Conservation (phyloP, 2,329 filamentous ascomycete species). For the Stachybotrys elegans region DNA sequence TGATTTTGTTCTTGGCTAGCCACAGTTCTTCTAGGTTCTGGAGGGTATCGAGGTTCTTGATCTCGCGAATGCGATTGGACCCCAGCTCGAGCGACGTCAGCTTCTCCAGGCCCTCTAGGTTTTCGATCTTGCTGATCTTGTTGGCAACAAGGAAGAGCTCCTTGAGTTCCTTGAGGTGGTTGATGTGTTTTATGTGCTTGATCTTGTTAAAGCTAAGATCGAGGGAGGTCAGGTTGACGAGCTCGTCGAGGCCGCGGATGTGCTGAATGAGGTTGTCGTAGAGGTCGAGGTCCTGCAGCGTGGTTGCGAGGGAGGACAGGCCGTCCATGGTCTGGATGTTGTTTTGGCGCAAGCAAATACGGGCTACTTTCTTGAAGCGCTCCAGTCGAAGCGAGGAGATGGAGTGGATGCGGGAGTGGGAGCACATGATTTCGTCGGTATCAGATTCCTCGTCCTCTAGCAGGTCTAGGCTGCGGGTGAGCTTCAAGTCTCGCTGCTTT, state of each 20-base stretch:
- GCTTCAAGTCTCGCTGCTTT: no score
- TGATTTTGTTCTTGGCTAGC: slow-evolving; percentile 96
- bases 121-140: slow-evolving; percentile 84
- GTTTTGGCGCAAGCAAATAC: slow-evolving; percentile 90
- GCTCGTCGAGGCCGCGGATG: slow-evolving; percentile 74
- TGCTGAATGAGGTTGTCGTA: slow-evolving; percentile 95
- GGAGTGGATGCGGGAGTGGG: slow-evolving; percentile 79
- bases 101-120: slow-evolving; percentile 67
- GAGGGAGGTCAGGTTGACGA: slow-evolving; percentile 70
- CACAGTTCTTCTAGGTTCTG: slow-evolving; percentile 81
- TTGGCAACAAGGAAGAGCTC: slow-evolving; percentile 94
- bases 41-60: slow-evolving; percentile 77
- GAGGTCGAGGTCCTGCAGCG: slow-evolving; percentile 79
- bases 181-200: slow-evolving; percentile 91
- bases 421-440: slow-evolving; percentile 76
- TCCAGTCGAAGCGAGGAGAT: slow-evolving; percentile 75
- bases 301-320: slow-evolving; percentile 58
- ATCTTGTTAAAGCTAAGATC: slow-evolving; percentile 99
- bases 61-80: slow-evolving; percentile 85
- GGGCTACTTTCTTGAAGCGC: slow-evolving; percentile 70
- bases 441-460: slow-evolving; percentile 56
- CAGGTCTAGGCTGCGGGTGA: slow-evolving; percentile 40
- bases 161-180: slow-evolving; percentile 69
- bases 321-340: slow-evolving; percentile 76
- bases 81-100: slow-evolving; percentile 84